phyloP scores from a whole-genome alignment of 768 basidiomycete species.

The Phylloporus sp. region DNA sequence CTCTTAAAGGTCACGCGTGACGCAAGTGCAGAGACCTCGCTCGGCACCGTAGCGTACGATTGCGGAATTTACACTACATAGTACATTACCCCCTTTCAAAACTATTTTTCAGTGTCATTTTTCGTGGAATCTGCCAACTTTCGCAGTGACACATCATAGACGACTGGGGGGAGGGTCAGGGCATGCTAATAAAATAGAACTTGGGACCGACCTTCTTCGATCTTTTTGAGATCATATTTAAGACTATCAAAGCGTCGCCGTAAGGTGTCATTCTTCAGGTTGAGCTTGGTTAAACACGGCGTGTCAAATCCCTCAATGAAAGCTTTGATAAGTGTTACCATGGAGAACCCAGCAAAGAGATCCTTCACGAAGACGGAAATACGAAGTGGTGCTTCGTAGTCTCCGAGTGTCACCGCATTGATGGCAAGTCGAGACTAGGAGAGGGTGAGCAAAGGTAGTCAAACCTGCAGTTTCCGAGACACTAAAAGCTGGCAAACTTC shows the following conservation, averaged over 20 bases:
- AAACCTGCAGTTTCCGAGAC: background rate
- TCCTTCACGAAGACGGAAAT: constrained; percentile 80
- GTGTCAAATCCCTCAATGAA: constrained; percentile 3
- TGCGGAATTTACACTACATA: background rate
- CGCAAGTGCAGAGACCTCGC: too few relatives aligned
- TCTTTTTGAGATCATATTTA: constrained; percentile 85
- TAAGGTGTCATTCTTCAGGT: constrained; percentile 73
- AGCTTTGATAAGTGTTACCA: constrained; percentile 40
- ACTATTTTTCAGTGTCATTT: background rate
- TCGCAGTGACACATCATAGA: constrained; percentile 79
- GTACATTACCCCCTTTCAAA: background rate
- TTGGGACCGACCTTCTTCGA: constrained; percentile 65
- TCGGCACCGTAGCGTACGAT: too few relatives aligned
- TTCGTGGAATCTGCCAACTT: constrained; percentile 43
- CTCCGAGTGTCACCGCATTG: constrained; percentile 76
- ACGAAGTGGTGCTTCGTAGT: constrained; percentile 72
- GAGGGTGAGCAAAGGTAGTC: constrained; percentile 4
- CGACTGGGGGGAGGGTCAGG: constrained; percentile 44
- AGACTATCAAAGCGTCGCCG: constrained; percentile 75
- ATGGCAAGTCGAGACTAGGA: constrained; percentile 70
- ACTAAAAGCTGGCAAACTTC: background rate
- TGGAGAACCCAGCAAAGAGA: constrained; percentile 76
- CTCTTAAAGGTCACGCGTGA: too few relatives aligned
- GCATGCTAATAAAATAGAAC: constrained; percentile 10
- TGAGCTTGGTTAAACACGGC: constrained; percentile 45